Evolutionary conservation across 495 filamentous ascomycete genomes (phyloP), one percentile per base, ranked within the genome.

Genomic region (Hyaloscypha variabilis): DNA sequence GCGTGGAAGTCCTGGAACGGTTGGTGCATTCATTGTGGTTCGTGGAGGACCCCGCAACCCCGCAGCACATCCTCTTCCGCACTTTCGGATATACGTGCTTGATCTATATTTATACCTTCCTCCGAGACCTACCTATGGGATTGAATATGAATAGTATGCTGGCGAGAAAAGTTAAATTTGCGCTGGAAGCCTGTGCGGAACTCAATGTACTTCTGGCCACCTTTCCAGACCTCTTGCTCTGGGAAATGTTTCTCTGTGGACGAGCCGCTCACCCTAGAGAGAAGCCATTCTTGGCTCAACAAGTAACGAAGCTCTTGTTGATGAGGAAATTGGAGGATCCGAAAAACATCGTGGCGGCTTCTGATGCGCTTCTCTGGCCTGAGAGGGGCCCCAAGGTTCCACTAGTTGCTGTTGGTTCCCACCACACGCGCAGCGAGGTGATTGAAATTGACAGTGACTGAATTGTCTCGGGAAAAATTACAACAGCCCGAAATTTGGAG

Each of bases 131-230:
- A 13, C 62, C 63, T 23, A 50, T 36, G 55, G 67, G 62, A 31
- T 53, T 66, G 23, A 60, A 58, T 3, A 69, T 69, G 63, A 69
- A 60, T 24, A 19, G 24, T 17, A 63, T 66, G 67, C 58, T 69
- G 2, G 67, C 67, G 14, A 51, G 36, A 8, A 52, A 49, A 42
- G 58, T 64, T 21, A 64, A 58, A 25, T 2, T 39, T 0, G 21
- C 60, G 8, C 31, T 66, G 23, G 64, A 70, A 31, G 8, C 28
- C 14, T 60, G 65, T 31, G 25, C 46, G 19, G 60, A 67, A 10
- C 59, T 70, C 28, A 70, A 67, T 52, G 65, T 70, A 49, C 61
- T 70, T 4, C 52, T 70, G 4, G 68, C 63, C 50, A 70, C 68
- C 4, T 70, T 70, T 28, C 68, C 31, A 52, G 68, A 70, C 34